A percentile compares a stretch with the other conserved stretches of the same genome.
Conservation (phyloP, 768 basidiomycete genomes). For the Termitomyces sp. region DNA sequence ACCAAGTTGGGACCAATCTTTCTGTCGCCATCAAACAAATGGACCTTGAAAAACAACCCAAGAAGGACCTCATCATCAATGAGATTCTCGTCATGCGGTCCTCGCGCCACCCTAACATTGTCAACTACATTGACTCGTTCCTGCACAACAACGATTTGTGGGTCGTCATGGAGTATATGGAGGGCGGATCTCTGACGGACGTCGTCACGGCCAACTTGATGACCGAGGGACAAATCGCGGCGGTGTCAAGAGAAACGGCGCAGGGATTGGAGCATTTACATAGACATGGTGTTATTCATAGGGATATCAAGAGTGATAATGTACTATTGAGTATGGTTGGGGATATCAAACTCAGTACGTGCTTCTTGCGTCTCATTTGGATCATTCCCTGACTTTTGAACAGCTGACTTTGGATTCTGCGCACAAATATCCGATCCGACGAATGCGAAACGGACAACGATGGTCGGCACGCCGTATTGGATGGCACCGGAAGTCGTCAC, state of each 20-base stretch:
- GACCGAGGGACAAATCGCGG: constrained; percentile 98
- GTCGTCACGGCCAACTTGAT: constrained; percentile 95
- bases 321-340: constrained; percentile 89
- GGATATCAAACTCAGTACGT: constrained; percentile 97
- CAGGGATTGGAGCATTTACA: constrained; percentile 95
- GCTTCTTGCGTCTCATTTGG: not conserved
- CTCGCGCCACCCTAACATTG: constrained; percentile 96
- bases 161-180: constrained; percentile 99
- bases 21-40: constrained; percentile 99
- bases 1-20: constrained; percentile 92
- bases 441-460: constrained; percentile 90
- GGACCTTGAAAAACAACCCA: constrained; percentile 99
- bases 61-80: constrained; percentile 99
- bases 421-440: constrained; percentile 92
- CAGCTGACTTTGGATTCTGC: constrained; percentile 99
- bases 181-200: constrained; percentile 91
- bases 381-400: not conserved
- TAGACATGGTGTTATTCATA: constrained; percentile 94
- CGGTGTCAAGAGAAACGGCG: constrained; percentile 88
- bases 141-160: constrained; percentile 96
- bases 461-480: constrained; percentile 99
- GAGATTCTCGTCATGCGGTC: constrained; percentile 99
- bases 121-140: constrained; percentile 99
- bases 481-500: constrained; percentile 99
- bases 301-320: constrained; percentile 99